Percentiles rank a stretch among this genome's conserved stretches.
Conservation (phyloP, 805 yeast species). For the Cyberlindnera bimundalis region DNA sequence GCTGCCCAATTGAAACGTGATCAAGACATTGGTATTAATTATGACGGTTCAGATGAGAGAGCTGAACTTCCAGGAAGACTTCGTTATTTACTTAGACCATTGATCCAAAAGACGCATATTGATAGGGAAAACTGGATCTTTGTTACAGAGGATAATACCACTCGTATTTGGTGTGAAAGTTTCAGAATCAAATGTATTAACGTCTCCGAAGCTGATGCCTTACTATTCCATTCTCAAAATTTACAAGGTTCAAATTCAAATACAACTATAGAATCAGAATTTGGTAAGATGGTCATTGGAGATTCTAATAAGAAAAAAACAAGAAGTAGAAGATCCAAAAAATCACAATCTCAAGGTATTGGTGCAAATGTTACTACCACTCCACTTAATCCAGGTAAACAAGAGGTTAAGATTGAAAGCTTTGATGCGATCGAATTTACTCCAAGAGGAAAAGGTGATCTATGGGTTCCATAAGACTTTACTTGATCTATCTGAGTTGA, state of each 20-base stretch:
- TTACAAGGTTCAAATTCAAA: not conserved
- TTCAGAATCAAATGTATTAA: slow-evolving; percentile 50
- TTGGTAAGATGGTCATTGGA: not conserved
- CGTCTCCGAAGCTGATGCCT: slow-evolving; percentile 46
- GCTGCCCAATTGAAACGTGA: slow-evolving; percentile 1
- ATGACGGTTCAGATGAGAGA: not conserved
- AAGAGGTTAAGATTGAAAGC: slow-evolving; percentile 31
- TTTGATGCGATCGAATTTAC: slow-evolving; percentile 52
- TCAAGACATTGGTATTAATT: not conserved
- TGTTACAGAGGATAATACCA: slow-evolving; percentile 57
- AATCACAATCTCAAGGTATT: not conserved
- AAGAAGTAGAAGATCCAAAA: slow-evolving; percentile 3
- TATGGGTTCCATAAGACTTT: slow-evolving; percentile 54
- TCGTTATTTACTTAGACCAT: slow-evolving; percentile 53
- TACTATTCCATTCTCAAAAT: slow-evolving; percentile 12
- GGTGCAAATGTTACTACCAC: not conserved
- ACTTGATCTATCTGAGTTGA: no score
- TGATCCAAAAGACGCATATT: slow-evolving; percentile 48
- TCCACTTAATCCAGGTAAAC: not conserved
- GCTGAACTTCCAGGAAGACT: slow-evolving; percentile 50
- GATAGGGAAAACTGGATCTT: slow-evolving; percentile 48
- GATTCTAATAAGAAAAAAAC: not conserved
- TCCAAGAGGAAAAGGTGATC: slow-evolving; percentile 55
- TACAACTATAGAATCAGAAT: not conserved
- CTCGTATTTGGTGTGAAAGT: slow-evolving; percentile 51